A percentile compares a stretch with the other conserved stretches of the same genome.
Evolutionary conservation across 805 yeast species (phyloP).

Genomic region (Priceomyces melissophilus): DNA sequence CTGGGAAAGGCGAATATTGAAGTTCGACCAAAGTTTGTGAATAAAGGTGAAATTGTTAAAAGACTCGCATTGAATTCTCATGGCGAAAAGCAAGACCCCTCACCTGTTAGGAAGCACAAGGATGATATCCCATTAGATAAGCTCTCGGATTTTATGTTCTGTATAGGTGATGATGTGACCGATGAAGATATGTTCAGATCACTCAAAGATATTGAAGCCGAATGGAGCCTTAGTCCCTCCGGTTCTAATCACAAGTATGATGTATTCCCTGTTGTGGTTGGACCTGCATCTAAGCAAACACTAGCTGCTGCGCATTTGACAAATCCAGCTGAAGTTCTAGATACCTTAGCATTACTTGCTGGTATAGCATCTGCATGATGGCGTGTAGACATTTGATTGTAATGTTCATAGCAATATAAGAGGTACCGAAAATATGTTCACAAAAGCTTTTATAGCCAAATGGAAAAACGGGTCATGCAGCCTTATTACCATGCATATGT

Average conservation of each 20-base stretch:
- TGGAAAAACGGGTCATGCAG: no score
- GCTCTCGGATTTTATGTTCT: slow-evolving; percentile 79
- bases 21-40: slow-evolving; percentile 92
- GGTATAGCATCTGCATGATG: slow-evolving; percentile 76
- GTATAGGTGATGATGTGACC: slow-evolving; percentile 93
- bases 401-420: no score
- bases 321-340: slow-evolving; percentile 81
- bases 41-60: slow-evolving; percentile 94
- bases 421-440: no score
- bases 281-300: slow-evolving; percentile 85
- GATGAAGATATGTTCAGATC: slow-evolving; percentile 97
- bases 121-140: slow-evolving; percentile 36
- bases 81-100: slow-evolving; percentile 49
- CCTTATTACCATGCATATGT: no score
- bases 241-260: slow-evolving; percentile 56
- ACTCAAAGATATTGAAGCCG: slow-evolving; percentile 56
- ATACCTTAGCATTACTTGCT: slow-evolving; percentile 72
- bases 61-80: slow-evolving; percentile 65
- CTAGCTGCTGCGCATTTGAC: slow-evolving; percentile 80
- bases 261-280: slow-evolving; percentile 83
- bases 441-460: no score
- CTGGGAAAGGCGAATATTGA: slow-evolving; percentile 95
- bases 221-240: slow-evolving; percentile 44
- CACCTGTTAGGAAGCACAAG: slow-evolving; percentile 17
- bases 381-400: no score